Base-by-base conservation (phyloP, 495 filamentous ascomycete genomes). In the Chaetomium cochliodes region DNA sequence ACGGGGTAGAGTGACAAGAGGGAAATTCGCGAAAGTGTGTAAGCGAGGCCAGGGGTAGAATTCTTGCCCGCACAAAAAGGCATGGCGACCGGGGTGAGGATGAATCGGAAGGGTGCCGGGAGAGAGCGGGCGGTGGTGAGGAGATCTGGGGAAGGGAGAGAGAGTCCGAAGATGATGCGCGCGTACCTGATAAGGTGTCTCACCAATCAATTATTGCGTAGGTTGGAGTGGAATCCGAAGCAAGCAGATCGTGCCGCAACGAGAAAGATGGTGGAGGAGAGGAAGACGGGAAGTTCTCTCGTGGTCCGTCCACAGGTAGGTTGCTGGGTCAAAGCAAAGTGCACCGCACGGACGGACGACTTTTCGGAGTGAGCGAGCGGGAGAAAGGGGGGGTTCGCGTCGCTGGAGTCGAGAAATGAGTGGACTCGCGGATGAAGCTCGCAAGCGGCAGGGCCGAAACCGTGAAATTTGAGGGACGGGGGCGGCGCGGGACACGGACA, bases 331-430 rank as follows among this genome's bases (percentile, higher is more conserved):
- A 50, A 23, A n/a, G 20, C 22, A n/a, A 33, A 49, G 42, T 25
- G 16, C 26, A 30, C 44, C 57, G 57, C 57, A 59, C 57, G 42
- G 57, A 59, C 57, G 42, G 57, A 59, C 57, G 44, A 15, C 41
- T n/a, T 49, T 49, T 37, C 33, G 16, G 57, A 26, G 44, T 16
- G 56, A 58, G 28, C 41, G 56, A 41, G 54, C 54, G 55, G 55
- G 55, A 46, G 39, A 58, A 46, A 41, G n/a, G 30, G 53, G 53
- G 49, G 23, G 49, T 52, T 25, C 16, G 49, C 22, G 49, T 3
- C 22, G n/a, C n/a, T n/a, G n/a, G n/a, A 52, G 49, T 11, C 15
- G 49, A 52, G 49, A 52, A 26, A 52, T 52, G 49, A 52, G 46
- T 23, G 49, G 49, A 52, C 49, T 52, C 49, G 49, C 49, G 22